Conservation (phyloP, 2,329 filamentous ascomycete genomes). For the Botrytis fragariae region DNA sequence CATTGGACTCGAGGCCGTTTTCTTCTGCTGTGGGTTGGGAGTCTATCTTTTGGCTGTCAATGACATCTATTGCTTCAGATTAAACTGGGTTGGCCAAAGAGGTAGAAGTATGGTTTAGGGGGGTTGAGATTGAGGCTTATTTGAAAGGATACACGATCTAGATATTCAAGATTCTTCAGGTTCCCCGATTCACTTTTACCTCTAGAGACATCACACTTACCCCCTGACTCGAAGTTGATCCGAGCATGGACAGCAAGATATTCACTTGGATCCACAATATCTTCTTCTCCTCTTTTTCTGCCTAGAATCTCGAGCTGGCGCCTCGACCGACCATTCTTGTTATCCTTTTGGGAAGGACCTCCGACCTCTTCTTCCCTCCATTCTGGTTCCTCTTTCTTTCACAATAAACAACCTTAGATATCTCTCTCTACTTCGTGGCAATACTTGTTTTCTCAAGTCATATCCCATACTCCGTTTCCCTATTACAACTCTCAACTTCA, state of each 20-base stretch:
- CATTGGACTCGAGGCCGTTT: background rate
- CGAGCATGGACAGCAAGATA: background rate
- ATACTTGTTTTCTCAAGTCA: background rate
- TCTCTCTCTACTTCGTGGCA: background rate
- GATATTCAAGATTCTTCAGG: background rate
- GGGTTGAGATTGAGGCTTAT: background rate
- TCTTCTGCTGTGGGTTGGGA: background rate
- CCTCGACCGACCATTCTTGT: background rate
- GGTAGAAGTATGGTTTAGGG: background rate
- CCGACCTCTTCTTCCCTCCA: background rate
- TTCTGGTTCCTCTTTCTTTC: background rate
- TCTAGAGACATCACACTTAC: no score
- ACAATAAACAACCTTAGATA: background rate
- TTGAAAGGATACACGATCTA: background rate
- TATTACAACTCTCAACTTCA: background rate
- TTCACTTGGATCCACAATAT: background rate
- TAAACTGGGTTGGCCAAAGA: background rate
- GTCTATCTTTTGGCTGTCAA: background rate
- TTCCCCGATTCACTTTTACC: background rate
- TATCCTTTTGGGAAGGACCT: background rate
- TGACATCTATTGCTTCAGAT: background rate
- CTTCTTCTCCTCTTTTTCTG: background rate
- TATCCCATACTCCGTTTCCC: background rate
- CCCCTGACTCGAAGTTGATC: background rate
- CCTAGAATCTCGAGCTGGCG: background rate